These are phyloP conservation scores for Cicer pinnatifidum DNA, from an alignment of 306 rosid genomes.

Conservation along the genomic window DNA sequence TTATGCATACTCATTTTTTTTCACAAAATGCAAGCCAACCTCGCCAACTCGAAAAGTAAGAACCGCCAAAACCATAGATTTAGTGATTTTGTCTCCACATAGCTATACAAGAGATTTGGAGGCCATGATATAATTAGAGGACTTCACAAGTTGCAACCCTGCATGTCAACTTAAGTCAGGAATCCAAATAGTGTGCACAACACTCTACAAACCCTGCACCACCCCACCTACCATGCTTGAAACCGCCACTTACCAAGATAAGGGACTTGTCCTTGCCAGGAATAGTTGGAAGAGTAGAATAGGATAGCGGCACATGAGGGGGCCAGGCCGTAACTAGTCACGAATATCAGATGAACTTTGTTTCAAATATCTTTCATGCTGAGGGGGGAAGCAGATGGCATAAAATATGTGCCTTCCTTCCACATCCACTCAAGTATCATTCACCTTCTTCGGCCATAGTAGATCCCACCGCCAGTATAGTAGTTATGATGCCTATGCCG, in stretches of 20 bases:
- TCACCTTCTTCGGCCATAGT: constrained; percentile 76
- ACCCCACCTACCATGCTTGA: constrained; percentile 35
- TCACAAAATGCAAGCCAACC: constrained; percentile 19
- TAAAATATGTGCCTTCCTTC: constrained; percentile 37
- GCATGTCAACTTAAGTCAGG: constrained; percentile 31
- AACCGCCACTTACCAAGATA: constrained; percentile 32
- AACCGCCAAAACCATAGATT: constrained; percentile 33
- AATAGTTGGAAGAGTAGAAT: background rate
- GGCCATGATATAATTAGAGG: constrained; percentile 35
- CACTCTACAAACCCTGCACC: constrained; percentile 39
- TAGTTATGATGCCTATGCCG: constrained; percentile 77
- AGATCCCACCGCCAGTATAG: constrained; percentile 65
- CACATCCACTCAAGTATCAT: constrained; percentile 26
- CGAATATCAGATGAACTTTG: constrained; percentile 27
- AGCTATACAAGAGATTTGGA: constrained; percentile 47
- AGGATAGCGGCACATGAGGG: constrained; percentile 11
- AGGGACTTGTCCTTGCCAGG: constrained; percentile 28
- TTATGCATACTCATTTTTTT: constrained; percentile 33
- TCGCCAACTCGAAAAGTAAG: constrained; percentile 26
- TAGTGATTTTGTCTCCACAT: constrained; percentile 41
- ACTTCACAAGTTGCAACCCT: constrained; percentile 39
- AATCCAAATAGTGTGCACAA: constrained; percentile 38
- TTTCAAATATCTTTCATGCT: constrained; percentile 38
- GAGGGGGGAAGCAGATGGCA: constrained; percentile 32
- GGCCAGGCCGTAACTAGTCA: constrained; percentile 22